phyloP scores from a whole-genome alignment of 2,329 filamentous ascomycete genomes.

The Graphilbum fragrans region DNA sequence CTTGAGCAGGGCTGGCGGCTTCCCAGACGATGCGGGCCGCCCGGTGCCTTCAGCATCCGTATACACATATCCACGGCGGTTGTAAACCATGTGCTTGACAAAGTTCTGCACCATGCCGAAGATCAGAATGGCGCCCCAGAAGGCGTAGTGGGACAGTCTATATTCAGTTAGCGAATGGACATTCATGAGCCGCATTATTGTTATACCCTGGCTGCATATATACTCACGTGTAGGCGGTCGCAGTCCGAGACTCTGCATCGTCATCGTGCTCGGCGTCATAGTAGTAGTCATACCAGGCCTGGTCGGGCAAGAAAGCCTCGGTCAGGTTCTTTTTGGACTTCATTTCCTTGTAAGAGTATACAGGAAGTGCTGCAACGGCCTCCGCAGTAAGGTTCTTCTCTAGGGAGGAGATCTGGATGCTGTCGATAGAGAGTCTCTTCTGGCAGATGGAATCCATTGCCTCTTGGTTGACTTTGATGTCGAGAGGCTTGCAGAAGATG shows the following conservation, averaged over 20 bases:
- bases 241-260: neutral
- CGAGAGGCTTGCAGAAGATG: neutral
- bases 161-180: too few species aligned
- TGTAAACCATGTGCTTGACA: neutral
- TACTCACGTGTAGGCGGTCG: neutral
- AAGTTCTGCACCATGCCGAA: slow-evolving; percentile 2
- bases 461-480: neutral
- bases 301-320: slow-evolving; percentile 1
- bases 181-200: neutral
- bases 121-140: slow-evolving; percentile 3
- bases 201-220: neutral
- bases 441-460: neutral
- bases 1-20: neutral
- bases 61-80: neutral
- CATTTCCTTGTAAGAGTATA: neutral
- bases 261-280: neutral
- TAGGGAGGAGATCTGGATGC: neutral
- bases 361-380: slow-evolving; percentile 2
- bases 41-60: neutral
- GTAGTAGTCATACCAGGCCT: neutral
- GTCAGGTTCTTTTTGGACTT: slow-evolving; percentile 2
- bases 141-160: slow-evolving; percentile 1
- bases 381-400: slow-evolving; percentile 6
- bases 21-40: neutral
- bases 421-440: neutral